A percentile compares a stretch with the other conserved stretches of the same genome.
phyloP scores from a whole-genome alignment of 1,284 basidiomycete genomes.

The Leccinum angustisporum region DNA sequence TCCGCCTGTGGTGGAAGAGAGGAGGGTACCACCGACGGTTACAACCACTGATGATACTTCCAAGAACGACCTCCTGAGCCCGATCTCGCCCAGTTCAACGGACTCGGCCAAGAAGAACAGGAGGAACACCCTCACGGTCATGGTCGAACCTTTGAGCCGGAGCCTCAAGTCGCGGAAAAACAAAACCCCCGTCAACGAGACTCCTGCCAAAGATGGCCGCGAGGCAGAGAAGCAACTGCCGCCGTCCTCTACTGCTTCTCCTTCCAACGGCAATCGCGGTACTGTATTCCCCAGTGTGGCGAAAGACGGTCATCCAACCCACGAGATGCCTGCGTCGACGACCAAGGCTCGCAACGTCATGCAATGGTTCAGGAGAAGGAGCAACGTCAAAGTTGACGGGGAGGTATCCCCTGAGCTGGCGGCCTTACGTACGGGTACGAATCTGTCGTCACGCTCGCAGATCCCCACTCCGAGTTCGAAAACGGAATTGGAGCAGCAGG shows the following conservation, averaged over 20 bases:
- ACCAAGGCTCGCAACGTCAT: constrained; percentile 77
- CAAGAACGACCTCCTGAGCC: constrained; percentile 38
- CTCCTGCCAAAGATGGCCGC: constrained; percentile 34
- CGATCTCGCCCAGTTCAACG: constrained; percentile 27
- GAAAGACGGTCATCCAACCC: constrained; percentile 29
- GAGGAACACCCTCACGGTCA: constrained; percentile 79
- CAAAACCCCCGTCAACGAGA: constrained; percentile 38
- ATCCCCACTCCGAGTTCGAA: constrained; percentile 32
- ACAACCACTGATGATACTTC: constrained; percentile 10
- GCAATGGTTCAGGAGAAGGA: constrained; percentile 78
- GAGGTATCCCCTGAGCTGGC: constrained; percentile 31
- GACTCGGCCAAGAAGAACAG: constrained; percentile 55
- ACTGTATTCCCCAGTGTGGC: constrained; percentile 29
- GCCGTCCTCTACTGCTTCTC: constrained; percentile 29
- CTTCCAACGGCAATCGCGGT: constrained; percentile 26
- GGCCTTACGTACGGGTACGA: constrained; percentile 20
- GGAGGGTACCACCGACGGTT: constrained; percentile 11
- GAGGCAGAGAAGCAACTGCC: constrained; percentile 36
- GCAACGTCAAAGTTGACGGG: constrained; percentile 52
- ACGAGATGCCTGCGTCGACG: constrained; percentile 60
- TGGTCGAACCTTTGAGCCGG: constrained; percentile 74
- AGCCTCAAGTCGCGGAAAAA: constrained; percentile 52
- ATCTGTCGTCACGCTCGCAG: constrained; percentile 30
- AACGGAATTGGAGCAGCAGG: constrained; percentile 34
- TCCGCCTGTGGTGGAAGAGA: constrained; percentile 24